phyloP scores from a whole-genome alignment of 163 green algal species.

The Scenedesmus sp. region DNA sequence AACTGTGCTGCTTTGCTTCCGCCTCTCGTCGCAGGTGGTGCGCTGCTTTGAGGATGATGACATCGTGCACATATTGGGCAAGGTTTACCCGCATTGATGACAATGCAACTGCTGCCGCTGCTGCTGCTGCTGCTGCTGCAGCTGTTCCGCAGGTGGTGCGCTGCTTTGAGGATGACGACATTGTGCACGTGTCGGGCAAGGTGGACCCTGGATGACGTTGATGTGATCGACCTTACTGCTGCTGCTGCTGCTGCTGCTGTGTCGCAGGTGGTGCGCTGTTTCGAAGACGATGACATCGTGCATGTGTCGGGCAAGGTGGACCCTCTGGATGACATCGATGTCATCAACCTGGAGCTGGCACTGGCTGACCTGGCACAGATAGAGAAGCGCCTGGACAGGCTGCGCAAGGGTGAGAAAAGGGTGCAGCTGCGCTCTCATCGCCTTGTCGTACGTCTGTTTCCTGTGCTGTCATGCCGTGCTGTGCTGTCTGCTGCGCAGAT shows the following conservation, averaged over 20 bases:
- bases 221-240: conserved; percentile 92
- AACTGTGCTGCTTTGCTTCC: neutral
- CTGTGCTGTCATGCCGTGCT: neutral
- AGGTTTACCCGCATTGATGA: conserved; percentile 47
- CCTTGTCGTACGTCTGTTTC: too few relatives aligned
- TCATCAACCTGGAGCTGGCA: conserved; percentile 98
- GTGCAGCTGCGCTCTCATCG: too few relatives aligned
- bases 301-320: conserved; percentile 62
- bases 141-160: conserved; percentile 84
- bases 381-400: conserved; percentile 82
- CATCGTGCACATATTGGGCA: conserved; percentile 94
- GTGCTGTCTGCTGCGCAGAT: neutral
- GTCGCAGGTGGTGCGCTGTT: conserved; percentile 95
- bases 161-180: conserved; percentile 97
- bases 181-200: conserved; percentile 94
- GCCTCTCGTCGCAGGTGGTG: conserved; percentile 81
- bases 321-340: conserved; percentile 89
- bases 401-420: conserved; percentile 77
- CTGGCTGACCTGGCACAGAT: conserved; percentile 94
- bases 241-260: neutral
- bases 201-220: conserved; percentile 83
- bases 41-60: conserved; percentile 98
- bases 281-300: conserved; percentile 97
- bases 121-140: neutral
- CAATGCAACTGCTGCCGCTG: too few relatives aligned